A percentile compares a stretch with the other conserved stretches of the same genome.
Evolutionary conservation across 306 rosid genomes (phyloP).

Genomic region (Dryas octopetala): DNA sequence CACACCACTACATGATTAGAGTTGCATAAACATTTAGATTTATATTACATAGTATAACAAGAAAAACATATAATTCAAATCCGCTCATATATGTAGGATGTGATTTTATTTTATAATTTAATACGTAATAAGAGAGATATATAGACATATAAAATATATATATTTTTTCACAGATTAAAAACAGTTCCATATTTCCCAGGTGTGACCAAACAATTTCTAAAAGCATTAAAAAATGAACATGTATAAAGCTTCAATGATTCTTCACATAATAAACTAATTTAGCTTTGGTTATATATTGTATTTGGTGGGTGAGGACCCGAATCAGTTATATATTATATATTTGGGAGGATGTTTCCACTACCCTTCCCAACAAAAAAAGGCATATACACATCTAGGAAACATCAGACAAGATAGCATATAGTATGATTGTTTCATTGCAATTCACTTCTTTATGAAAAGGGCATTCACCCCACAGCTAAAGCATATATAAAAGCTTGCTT

Average conservation of each 20-base stretch:
- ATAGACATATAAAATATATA: no score
- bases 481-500: background rate
- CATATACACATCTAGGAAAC: background rate
- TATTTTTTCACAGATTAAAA: background rate
- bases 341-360: background rate
- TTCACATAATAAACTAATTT: background rate
- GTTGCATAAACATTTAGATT: no score
- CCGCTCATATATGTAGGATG: no score
- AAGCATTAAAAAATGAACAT: background rate
- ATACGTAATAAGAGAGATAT: no score
- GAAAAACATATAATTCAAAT: no score
- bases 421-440: background rate
- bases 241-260: background rate
- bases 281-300: background rate
- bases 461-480: background rate
- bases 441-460: background rate
- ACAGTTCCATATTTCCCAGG: background rate
- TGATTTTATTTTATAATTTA: no score
- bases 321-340: background rate
- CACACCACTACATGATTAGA: no score
- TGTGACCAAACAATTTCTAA: background rate
- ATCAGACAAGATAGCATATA: background rate
- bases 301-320: no score
- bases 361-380: background rate
- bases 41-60: no score